Evolutionary conservation across 192 early-diverging fungal species (phyloP).

Genomic region (Geranomyces variabilis): DNA sequence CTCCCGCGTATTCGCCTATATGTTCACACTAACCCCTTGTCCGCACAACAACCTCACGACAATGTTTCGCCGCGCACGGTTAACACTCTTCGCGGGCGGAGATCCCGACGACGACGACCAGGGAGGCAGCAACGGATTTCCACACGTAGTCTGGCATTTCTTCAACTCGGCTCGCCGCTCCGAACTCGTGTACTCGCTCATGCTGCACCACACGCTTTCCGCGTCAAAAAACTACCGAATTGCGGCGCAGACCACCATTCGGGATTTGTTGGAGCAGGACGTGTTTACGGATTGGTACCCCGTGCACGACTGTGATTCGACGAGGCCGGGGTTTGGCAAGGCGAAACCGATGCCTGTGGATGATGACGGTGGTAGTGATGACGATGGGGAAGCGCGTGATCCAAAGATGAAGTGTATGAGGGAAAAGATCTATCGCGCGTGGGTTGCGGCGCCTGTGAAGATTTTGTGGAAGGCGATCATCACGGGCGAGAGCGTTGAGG

Average conservation of each 20-base stretch:
- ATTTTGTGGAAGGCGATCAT: conserved; percentile 14
- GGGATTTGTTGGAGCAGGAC: conserved; percentile 20
- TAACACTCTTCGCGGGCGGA: conserved; percentile 8
- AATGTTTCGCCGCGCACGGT: conserved; percentile 10
- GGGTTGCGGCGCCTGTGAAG: background rate
- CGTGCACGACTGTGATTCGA: conserved; percentile 19
- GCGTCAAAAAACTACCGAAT: background rate
- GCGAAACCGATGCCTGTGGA: background rate
- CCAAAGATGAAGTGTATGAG: background rate
- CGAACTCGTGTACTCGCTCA: conserved; percentile 14
- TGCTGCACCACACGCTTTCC: conserved; percentile 22
- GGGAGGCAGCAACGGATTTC: background rate
- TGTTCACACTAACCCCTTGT: conserved; percentile 17
- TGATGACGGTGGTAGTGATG: no score
- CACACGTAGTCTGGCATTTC: conserved; percentile 6
- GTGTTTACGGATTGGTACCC: conserved; percentile 25
- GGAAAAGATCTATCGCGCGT: background rate
- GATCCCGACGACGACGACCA: conserved; percentile 2
- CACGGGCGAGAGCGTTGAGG: conserved; percentile 13
- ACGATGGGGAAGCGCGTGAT: background rate
- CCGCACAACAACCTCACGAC: conserved; percentile 1
- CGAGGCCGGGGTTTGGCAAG: background rate
- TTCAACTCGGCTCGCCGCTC: conserved; percentile 13
- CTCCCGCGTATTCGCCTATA: background rate
- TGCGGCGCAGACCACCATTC: background rate